Base-by-base conservation (phyloP, 208 protist species). In the Blechomonas ayalai region DNA sequence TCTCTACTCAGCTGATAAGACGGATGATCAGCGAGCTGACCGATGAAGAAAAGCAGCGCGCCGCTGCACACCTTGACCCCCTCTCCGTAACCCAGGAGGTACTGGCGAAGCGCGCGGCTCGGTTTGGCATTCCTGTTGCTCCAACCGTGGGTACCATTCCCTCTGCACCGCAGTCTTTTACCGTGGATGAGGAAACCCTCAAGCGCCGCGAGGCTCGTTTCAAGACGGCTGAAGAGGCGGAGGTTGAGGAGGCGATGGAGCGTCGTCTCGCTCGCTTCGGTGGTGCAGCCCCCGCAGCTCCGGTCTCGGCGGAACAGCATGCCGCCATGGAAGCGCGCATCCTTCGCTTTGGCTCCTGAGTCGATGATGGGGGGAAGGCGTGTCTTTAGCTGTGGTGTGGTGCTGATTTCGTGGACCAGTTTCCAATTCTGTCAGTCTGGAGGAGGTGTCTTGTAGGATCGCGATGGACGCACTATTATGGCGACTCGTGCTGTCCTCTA, bases 101-200 rank as follows among this genome's bases (percentile, higher is more conserved):
- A 34, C 67, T 92, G 6, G 57, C 55, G 19, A 55, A 60, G 22
- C 78, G 83, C 16, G 83, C 83, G 12, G 76, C 68, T 0, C 83
- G 83, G 40, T 92, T 92, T 52, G 83, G 83, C 22, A 44, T 84
- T 26, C 2, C 59, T 18, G 23, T 80, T 4, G 25, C 29, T 22
- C 35, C 46, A 3, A 55, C 15, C 51, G 41, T 33, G 33, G 43
- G 36, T 13, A 46, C 58, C 25, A 46, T 42, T 28, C 58, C 54
- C 23, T 37, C 48, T 4, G 62, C 41, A 10, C 22, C 45, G 38
- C 61, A 58, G 39, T 35, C 51, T 9, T 62, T 79, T 15, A 45
- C 59, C 13, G 67, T 86, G 33, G 74, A 84, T 34, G 69, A 66
- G 33, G 77, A 68, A 38, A 78, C 67, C 45, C 64, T 91, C 43